Percentiles rank a stretch among this genome's conserved stretches.
phyloP scores from a whole-genome alignment of 164 flowering plant genomes.

The Chimonanthus praecox region DNA sequence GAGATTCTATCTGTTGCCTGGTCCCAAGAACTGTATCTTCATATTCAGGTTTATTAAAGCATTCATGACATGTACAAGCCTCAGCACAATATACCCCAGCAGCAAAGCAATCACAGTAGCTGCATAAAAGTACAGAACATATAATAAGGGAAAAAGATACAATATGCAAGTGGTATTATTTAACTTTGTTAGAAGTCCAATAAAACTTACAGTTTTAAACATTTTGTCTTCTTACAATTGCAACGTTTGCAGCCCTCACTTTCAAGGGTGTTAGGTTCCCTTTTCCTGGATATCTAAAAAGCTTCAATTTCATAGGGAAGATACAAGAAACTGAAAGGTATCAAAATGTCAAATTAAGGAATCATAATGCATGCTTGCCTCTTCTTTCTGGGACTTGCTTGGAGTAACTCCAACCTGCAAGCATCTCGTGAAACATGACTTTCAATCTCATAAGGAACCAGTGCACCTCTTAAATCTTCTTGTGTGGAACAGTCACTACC shows the following conservation, averaged over 20 bases:
- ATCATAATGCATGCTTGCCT: slow-evolving; percentile 26
- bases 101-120: slow-evolving; percentile 91
- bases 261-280: slow-evolving; percentile 18
- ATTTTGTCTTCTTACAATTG: slow-evolving; percentile 60
- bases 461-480: slow-evolving; percentile 17
- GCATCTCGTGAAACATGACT: slow-evolving; percentile 17
- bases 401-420: slow-evolving; percentile 26
- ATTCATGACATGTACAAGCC: slow-evolving; percentile 69
- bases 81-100: slow-evolving; percentile 72
- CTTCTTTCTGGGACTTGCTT: slow-evolving; percentile 41
- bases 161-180: not conserved
- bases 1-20: slow-evolving; percentile 61
- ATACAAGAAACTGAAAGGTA: not conserved
- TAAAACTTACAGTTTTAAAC: slow-evolving; percentile 73
- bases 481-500: slow-evolving; percentile 4
- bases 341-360: not conserved
- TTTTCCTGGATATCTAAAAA: slow-evolving; percentile 27
- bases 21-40: slow-evolving; percentile 59
- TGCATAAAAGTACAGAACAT: slow-evolving; percentile 19
- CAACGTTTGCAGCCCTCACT: slow-evolving; percentile 61
- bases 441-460: slow-evolving; percentile 20
- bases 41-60: slow-evolving; percentile 63
- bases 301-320: not conserved
- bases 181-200: not conserved
- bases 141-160: not conserved